Conservation (phyloP, 768 basidiomycete genomes). For the Leccinum longicurvipes region DNA sequence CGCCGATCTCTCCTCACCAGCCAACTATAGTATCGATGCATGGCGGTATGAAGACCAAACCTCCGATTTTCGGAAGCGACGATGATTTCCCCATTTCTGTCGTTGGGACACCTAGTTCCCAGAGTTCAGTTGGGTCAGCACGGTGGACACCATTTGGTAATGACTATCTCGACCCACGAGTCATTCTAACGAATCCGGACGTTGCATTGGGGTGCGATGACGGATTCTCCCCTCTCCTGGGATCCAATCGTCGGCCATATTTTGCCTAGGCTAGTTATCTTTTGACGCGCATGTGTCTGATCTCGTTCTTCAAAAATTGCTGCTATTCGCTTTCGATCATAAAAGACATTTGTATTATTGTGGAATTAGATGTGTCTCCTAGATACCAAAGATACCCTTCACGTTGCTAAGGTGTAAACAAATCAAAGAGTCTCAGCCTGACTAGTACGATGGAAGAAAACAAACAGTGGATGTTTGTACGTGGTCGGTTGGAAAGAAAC, state of each 20-base stretch:
- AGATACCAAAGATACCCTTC: constrained; percentile 23
- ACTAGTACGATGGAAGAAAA: neutral
- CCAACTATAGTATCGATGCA: constrained; percentile 36
- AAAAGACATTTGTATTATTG: constrained; percentile 14
- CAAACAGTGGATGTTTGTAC: constrained; percentile 2
- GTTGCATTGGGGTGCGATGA: constrained; percentile 34
- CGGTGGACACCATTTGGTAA: constrained; percentile 31
- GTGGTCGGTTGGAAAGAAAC: constrained; percentile 8
- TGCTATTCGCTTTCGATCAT: constrained; percentile 5
- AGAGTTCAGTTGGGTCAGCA: constrained; percentile 8
- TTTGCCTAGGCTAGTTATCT: constrained; percentile 23
- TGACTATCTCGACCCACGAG: constrained; percentile 29
- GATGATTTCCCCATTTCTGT: constrained; percentile 49
- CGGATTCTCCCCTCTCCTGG: constrained; percentile 46
- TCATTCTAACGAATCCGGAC: constrained; percentile 31
- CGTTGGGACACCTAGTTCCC: constrained; percentile 14
- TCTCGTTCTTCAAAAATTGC: neutral
- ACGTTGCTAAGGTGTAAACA: constrained; percentile 1
- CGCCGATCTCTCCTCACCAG: constrained; percentile 24
- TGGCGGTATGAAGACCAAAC: constrained; percentile 28
- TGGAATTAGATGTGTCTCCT: constrained; percentile 20
- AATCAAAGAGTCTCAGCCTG: neutral
- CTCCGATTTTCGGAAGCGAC: constrained; percentile 45
- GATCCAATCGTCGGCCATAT: constrained; percentile 38
- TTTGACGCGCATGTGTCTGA: neutral